A percentile compares a stretch with the other conserved stretches of the same genome.
These are phyloP conservation scores for Excoecaria cochinchinensis DNA, from an alignment of 345 rosid species.

Conservation along the genomic window DNA sequence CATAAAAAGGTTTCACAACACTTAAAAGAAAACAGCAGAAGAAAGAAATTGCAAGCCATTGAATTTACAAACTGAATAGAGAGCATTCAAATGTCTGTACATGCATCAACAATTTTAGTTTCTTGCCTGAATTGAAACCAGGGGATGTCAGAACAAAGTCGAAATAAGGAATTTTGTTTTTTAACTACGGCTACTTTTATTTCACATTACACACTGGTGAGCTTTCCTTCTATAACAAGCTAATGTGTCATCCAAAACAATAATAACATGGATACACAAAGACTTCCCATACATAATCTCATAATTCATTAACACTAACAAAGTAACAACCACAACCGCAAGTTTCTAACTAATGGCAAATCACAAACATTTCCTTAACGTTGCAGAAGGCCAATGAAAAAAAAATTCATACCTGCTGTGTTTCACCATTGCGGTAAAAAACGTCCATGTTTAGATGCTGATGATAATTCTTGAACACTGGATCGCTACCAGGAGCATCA, in stretches of 20 bases:
- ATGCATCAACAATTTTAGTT: not conserved
- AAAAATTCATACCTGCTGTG: slow-evolving; percentile 49
- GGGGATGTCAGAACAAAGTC: not conserved
- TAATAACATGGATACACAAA: not conserved
- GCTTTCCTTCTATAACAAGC: not conserved
- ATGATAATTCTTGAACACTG: slow-evolving; percentile 51
- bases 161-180: not conserved
- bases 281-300: not conserved
- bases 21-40: not conserved
- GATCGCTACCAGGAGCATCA: slow-evolving; percentile 62
- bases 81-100: not conserved
- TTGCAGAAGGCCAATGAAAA: not conserved
- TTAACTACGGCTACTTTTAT: not conserved
- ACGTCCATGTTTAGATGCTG: slow-evolving; percentile 62
- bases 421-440: slow-evolving; percentile 80
- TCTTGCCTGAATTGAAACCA: not conserved
- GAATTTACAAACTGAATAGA: not conserved
- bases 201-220: not conserved
- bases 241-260: not conserved
- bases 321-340: not conserved
- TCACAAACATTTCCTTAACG: not conserved
- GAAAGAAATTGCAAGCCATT: not conserved
- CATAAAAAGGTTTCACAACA: not conserved
- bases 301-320: not conserved
- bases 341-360: not conserved